A percentile compares a stretch with the other conserved stretches of the same genome.
phyloP scores from a whole-genome alignment of 495 filamentous ascomycete genomes.

The Penicillium pulvis region DNA sequence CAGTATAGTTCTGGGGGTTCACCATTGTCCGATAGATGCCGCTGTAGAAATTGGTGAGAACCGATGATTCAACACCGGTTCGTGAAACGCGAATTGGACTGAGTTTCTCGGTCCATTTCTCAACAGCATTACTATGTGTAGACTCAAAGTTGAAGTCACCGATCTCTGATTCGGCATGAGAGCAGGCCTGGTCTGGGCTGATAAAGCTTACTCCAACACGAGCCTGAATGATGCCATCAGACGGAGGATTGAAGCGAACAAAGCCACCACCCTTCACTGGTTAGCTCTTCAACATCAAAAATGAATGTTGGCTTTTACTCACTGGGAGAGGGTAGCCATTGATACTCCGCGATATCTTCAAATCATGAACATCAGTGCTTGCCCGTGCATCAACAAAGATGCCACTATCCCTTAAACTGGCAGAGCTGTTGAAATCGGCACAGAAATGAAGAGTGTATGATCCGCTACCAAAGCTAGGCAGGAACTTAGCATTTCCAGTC shows the following conservation, averaged over 20 bases:
- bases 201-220: slow-evolving; percentile 75
- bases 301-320: slow-evolving; percentile 10
- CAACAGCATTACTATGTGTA: slow-evolving; percentile 43
- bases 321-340: slow-evolving; percentile 70
- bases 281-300: slow-evolving; percentile 1
- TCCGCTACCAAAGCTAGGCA: slow-evolving; percentile 67
- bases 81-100: slow-evolving; percentile 50
- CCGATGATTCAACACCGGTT: slow-evolving; percentile 54
- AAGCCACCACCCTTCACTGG: slow-evolving; percentile 61
- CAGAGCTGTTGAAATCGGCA: slow-evolving; percentile 60
- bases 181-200: slow-evolving; percentile 63
- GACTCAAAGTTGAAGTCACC: slow-evolving; percentile 49
- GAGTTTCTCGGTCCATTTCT: slow-evolving; percentile 55
- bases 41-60: slow-evolving; percentile 62
- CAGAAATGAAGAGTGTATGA: slow-evolving; percentile 70
- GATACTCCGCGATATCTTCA: slow-evolving; percentile 67
- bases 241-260: slow-evolving; percentile 53
- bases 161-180: slow-evolving; percentile 62
- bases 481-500: slow-evolving; percentile 65
- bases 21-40: slow-evolving; percentile 60
- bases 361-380: slow-evolving; percentile 48
- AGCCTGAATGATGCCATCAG: slow-evolving; percentile 52
- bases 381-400: slow-evolving; percentile 48
- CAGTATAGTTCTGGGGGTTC: slow-evolving; percentile 72
- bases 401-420: slow-evolving; percentile 42